Base-by-base conservation (phyloP, 345 rosid genomes). In the Hypericum perforatum region DNA sequence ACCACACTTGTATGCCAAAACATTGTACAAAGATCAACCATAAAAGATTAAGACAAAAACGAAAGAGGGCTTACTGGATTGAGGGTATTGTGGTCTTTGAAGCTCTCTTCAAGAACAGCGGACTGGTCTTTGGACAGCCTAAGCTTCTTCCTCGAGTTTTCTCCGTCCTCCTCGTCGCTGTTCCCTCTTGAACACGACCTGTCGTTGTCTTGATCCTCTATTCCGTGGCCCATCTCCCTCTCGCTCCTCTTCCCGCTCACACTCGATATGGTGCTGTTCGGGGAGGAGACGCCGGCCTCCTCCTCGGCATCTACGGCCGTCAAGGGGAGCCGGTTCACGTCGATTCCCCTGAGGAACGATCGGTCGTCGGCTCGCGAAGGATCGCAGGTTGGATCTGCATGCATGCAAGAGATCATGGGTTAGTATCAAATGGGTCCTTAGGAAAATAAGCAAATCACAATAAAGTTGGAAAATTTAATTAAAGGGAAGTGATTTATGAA, bases 191-290 rank as follows among this genome's bases (percentile, higher is more conserved):
- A 86, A 70, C 86, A 78, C 0, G 97, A 86, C 32, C 32, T 22
- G 43, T 77, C 63, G 59, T 82, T 78, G 65, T 84, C 95, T 0
- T 74, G 80, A 50, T 86, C 95, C 11, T 56, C 63, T 45, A 74
- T 85, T 10, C 79, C 89, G 22, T 78, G 76, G 10, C 64, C 58
- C 9, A 60, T 68, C 43, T 85, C 87, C 53, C 86, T 81, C 58
- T 85, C 92, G 41, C 62, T 75, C 49, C 80, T 72, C 75, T 89
- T 89, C 37, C 94, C 97, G 55, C 95, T 82, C 6, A 75, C 15
- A 71, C 88, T 89, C 0, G 97, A 89, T 36, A 86, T 57, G 3
- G 88, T 78, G 65, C 95, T 86, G 81, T 89, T 89, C 0, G 95
- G 95, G 0, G 97, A 89, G 6, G 95, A 89, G 12, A 63, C 78